Base-by-base conservation (phyloP, 2,329 filamentous ascomycete species). In the Cladophialophora chaetospira region DNA sequence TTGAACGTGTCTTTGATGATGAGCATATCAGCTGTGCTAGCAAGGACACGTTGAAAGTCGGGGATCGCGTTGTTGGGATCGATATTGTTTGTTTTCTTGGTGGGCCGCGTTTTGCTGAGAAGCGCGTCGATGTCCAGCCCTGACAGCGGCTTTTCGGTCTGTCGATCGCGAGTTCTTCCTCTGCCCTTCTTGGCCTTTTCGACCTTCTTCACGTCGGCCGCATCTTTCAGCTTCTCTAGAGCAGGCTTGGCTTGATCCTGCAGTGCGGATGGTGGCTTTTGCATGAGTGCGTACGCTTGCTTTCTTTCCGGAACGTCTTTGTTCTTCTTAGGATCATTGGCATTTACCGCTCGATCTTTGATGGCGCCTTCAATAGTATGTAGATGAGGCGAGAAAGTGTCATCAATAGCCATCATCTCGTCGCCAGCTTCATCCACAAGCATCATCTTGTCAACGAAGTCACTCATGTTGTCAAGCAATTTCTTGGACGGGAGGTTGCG, bases 361-460 rank as follows among this genome's bases (percentile, higher is more conserved):
- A 97, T 86, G 11, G 91, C 91, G 69, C 94, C 87, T 65, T 91
- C 91, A 58, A 97, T 83, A 28, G 91, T 87, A 71, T 97, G 93
- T n/a, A 97, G 81, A 3, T 88, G 76, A 3, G 93, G 91, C 21
- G 90, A 91, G 70, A 85, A 97, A 1, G 87, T 87, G 45, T 96
- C 90, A 36, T 96, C 89, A 45, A 93, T 82, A 0, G 86, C 77
- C 38, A 88, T 85, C 38, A 88, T 85, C 58, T 89, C 93, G 68
- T 97, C 90, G 1, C 75, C 70, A 1, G 76, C 79, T 84, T 87
- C 89, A 40, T 92, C 89, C 26, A 61, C 64, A 2, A 99, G 77
- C 67, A 97, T 92, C 93, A 99, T 96, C 5, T 84, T 85, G 70
- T 97, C 91, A 5, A 99, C 91, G 65, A 93, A 97, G 62, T 90